A percentile compares a stretch with the other conserved stretches of the same genome.
Conservation (phyloP, 2,329 filamentous ascomycete species). For the Paracoccidioides lutzii region DNA sequence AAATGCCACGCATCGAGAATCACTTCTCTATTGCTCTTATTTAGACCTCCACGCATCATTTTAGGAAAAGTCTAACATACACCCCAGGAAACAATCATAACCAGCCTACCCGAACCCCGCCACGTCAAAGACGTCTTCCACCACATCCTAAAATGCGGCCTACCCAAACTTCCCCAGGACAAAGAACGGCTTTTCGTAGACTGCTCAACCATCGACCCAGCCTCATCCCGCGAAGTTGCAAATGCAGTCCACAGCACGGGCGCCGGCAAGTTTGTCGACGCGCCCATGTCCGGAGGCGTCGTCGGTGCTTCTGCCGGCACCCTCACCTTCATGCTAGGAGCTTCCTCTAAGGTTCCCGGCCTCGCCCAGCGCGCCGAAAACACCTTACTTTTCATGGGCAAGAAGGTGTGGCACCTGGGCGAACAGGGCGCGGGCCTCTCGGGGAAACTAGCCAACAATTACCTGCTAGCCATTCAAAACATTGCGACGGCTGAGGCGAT, state of each 20-base stretch:
- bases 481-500: slow-evolving; percentile 56
- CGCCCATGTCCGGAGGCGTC: slow-evolving; percentile 92
- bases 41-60: slow-evolving; percentile 11
- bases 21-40: slow-evolving; percentile 2
- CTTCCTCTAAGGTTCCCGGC: slow-evolving; percentile 34
- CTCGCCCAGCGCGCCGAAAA: slow-evolving; percentile 53
- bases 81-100: slow-evolving; percentile 67
- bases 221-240: slow-evolving; percentile 67
- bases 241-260: slow-evolving; percentile 52
- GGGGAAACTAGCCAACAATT: slow-evolving; percentile 95
- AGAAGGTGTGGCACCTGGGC: slow-evolving; percentile 74
- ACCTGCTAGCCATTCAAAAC: slow-evolving; percentile 87
- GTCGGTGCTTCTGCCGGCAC: slow-evolving; percentile 80
- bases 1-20: too few relatives aligned
- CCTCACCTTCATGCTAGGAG: slow-evolving; percentile 91
- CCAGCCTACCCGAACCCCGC: slow-evolving; percentile 74
- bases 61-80: slow-evolving; percentile 8
- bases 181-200: slow-evolving; percentile 76
- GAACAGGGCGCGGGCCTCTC: slow-evolving; percentile 72
- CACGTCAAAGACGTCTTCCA: slow-evolving; percentile 77
- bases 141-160: slow-evolving; percentile 53
- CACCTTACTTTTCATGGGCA: slow-evolving; percentile 70
- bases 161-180: slow-evolving; percentile 34
- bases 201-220: slow-evolving; percentile 89
- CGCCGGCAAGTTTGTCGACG: slow-evolving; percentile 74